Evolutionary conservation across 305 asterid species (phyloP), one percentile per base, ranked within the genome.

Genomic region (Solanum hybrid): DNA sequence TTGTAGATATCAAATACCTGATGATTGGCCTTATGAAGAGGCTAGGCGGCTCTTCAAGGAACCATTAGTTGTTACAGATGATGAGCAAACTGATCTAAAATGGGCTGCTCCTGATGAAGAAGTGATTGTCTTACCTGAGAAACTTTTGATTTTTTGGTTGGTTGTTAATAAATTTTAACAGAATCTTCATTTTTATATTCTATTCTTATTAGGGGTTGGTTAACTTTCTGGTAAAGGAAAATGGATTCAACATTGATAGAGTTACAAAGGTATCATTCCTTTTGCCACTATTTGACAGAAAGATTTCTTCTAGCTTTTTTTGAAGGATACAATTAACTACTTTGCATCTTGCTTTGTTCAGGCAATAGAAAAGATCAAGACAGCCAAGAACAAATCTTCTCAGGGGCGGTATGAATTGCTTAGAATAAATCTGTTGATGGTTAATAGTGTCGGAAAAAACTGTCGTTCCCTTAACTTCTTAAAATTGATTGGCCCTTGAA

Each of bases 71-170:
- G 79, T 87, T 87, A 91, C 93, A 20, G 94, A 92, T 89, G 95
- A 94, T 72, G 96, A 96, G 88, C 93, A 93, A 87, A 92, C 93
- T 85, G 99, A 97, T 66, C 95, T 97, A 31, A 97, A 96, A 93
- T 97, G 99, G 99, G 93, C 94, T 89, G 91, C 99, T 91, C 99
- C 99, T 37, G 98, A 96, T 94, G 99, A 96, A 94, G 98, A 97
- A 92, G 99, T 96, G 90, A 93, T 88, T 89, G 76, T 51, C 89
- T 90, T 91, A 90, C 31, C 87, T 86, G 78, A 37, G 76, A 31
- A 69, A 38, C 31, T 86, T 84, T 80, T 82, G 71, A 86, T 86
- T 90, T 69, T 85, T 90, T 34, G 31, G 85, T 82, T 73, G 86
- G 16, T 91, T 60, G 79, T 79, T 24, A 73, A 27, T 38, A 38